Percentiles rank a stretch among this genome's conserved stretches.
These are phyloP conservation scores for Amanita rimosa DNA, from an alignment of 768 basidiomycete species.

Conservation along the genomic window DNA sequence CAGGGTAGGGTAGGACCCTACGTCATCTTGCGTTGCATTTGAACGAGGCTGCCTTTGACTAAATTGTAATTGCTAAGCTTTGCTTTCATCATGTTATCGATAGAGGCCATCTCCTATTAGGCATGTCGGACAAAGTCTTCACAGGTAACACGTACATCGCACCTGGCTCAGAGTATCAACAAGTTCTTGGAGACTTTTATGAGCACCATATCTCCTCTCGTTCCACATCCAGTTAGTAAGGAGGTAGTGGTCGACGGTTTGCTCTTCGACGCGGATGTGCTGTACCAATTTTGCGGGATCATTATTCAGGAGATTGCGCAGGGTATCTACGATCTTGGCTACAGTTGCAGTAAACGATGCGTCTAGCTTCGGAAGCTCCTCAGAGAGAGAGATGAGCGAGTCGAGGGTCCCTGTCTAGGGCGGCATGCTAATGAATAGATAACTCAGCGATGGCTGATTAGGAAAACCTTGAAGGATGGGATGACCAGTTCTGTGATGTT, in stretches of 20 bases:
- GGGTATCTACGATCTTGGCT: constrained; percentile 89
- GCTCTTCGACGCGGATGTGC: constrained; percentile 74
- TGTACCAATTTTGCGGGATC: constrained; percentile 66
- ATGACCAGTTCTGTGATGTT: constrained; percentile 58
- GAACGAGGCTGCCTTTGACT: constrained; percentile 83
- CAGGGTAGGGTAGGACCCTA: constrained; percentile 20
- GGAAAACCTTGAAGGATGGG: constrained; percentile 80
- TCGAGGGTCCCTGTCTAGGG: constrained; percentile 88
- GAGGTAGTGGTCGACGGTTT: constrained; percentile 67
- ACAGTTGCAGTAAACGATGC: constrained; percentile 76
- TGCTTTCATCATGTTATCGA: constrained; percentile 89
- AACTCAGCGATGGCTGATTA: constrained; percentile 3
- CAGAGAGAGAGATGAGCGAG: constrained; percentile 77
- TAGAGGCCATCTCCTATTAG: constrained; percentile 83
- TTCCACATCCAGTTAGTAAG: constrained; percentile 90
- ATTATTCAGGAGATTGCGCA: constrained; percentile 84
- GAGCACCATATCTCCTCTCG: constrained; percentile 77
- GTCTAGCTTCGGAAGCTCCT: constrained; percentile 89
- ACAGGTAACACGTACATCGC: constrained; percentile 10
- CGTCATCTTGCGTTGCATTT: constrained; percentile 94
- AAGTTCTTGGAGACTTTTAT: constrained; percentile 73
- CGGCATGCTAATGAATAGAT: constrained; percentile 10
- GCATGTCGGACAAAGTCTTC: constrained; percentile 5
- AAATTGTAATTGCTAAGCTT: constrained; percentile 89
- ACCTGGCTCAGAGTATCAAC: constrained; percentile 83